Conservation (phyloP, 768 basidiomycete genomes). For the Boletus bicolor region DNA sequence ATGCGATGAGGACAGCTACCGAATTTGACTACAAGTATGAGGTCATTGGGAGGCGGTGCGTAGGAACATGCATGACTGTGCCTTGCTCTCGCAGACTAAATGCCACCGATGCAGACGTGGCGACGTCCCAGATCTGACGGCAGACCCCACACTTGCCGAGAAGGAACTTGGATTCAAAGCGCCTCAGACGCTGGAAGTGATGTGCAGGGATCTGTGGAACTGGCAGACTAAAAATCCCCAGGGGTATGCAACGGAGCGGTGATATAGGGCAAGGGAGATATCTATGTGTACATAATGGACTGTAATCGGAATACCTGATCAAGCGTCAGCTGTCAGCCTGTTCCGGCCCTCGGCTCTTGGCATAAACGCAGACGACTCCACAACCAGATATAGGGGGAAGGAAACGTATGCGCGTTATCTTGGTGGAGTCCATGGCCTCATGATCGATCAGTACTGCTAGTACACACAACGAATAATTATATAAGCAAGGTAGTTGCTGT, state of each 20-base stretch:
- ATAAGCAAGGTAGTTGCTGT: slow-evolving; percentile 6
- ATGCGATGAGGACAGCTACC: slow-evolving; percentile 91
- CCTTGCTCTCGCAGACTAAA: slow-evolving; percentile 1
- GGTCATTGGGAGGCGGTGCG: slow-evolving; percentile 86
- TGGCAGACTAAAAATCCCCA: slow-evolving; percentile 93
- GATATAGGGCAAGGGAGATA: slow-evolving; percentile 4
- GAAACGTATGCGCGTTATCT: background rate
- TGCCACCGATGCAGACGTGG: slow-evolving; percentile 55
- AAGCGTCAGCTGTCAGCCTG: background rate
- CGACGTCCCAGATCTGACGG: slow-evolving; percentile 95
- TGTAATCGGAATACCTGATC: slow-evolving; percentile 6
- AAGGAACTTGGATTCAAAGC: slow-evolving; percentile 93
- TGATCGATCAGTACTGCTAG: no score
- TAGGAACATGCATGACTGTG: slow-evolving; percentile 3
- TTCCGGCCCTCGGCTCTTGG: background rate
- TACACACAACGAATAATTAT: slow-evolving; percentile 1
- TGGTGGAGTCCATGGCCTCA: no score
- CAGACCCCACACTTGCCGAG: slow-evolving; percentile 87
- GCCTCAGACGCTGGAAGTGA: slow-evolving; percentile 73
- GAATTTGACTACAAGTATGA: slow-evolving; percentile 87
- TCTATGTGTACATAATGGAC: slow-evolving; percentile 22
- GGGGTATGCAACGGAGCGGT: slow-evolving; percentile 52
- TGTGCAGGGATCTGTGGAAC: slow-evolving; percentile 98
- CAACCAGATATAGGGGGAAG: no score
- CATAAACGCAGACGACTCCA: background rate